Percentiles rank a stretch among this genome's conserved stretches.
Conservation (phyloP, 2,329 filamentous ascomycete genomes). For the Mycosphaerella arachidis region DNA sequence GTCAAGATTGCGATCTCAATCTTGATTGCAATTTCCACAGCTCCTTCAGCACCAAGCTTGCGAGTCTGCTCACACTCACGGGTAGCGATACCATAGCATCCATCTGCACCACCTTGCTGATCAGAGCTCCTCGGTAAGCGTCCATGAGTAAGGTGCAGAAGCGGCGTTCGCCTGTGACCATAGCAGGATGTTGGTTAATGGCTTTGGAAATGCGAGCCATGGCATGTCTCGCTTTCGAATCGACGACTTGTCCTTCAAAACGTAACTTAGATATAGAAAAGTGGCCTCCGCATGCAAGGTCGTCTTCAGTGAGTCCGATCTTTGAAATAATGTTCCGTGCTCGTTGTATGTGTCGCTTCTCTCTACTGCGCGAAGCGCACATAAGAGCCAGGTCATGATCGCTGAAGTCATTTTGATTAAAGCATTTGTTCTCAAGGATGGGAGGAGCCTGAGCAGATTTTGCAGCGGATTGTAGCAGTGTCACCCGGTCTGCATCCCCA, state of each 20-base stretch:
- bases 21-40: constrained; percentile 46
- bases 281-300: constrained; percentile 45
- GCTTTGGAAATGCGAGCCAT: constrained; percentile 40
- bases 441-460: constrained; percentile 46
- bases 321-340: constrained; percentile 39
- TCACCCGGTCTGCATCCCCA: constrained; percentile 41
- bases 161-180: constrained; percentile 43
- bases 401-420: constrained; percentile 37
- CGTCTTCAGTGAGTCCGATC: constrained; percentile 31
- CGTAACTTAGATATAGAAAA: constrained; percentile 9
- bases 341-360: constrained; percentile 39
- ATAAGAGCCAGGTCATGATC: constrained; percentile 44
- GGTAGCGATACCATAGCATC: constrained; percentile 46
- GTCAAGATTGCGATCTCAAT: constrained; percentile 47
- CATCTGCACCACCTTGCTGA: constrained; percentile 50
- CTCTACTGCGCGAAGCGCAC: constrained; percentile 47
- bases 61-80: constrained; percentile 37
- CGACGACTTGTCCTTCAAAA: neutral
- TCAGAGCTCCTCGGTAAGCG: constrained; percentile 35
- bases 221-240: constrained; percentile 8
- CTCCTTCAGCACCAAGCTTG: constrained; percentile 33
- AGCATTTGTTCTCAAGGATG: constrained; percentile 40
- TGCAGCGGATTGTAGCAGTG: constrained; percentile 44
- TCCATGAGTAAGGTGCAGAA: constrained; percentile 48
- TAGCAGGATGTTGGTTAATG: constrained; percentile 40